Base-by-base conservation (phyloP, 2,329 filamentous ascomycete species). In the Fusarium sp. region DNA sequence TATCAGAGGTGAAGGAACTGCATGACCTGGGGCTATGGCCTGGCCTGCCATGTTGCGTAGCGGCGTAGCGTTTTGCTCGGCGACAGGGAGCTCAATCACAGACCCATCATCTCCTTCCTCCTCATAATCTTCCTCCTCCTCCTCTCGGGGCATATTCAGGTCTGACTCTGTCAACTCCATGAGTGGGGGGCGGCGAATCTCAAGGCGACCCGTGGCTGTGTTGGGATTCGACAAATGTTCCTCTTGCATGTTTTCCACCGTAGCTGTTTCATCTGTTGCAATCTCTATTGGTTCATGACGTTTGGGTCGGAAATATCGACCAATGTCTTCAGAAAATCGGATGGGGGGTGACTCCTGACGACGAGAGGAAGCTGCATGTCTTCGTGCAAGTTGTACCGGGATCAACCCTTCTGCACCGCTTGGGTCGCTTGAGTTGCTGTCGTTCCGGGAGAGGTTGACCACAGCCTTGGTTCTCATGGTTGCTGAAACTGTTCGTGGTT, bases 191-290 rank as follows among this genome's bases (percentile, higher is more conserved):
- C 77, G 78, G 27, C 52, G 50, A 64, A 66, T 68, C 41, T 58
- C 52, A 39, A 58, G 41, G 27, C 62, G 60, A 37, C 50, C 64
- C 41, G 61, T 35, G 41, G 69, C 52, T 29, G 45, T 72, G 45
- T 59, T 64, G 65, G 57, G 48, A 66, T 50, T 65, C 29, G 66
- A 37, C 37, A 61, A 52, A 29, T 71, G 63, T 35, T 31, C 59
- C 29, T 33, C 22, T 37, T 70, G 69, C 43, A 66, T 39, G 18
- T 59, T 71, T 39, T 68, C 77, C 16, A 65, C 65, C 24, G 78
- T 83, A 45, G 81, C 81, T 18, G 82, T 83, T 39, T 81, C 76
- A 71, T 84, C 82, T 29, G 72, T 79, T 59, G 80, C 80, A 73
- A 84, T 84, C 20, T 81, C 70, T 48, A 84, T 81, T 20, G 77